Base-by-base conservation (phyloP, 805 yeast species). In the Teunomyces lycoperdinae region DNA sequence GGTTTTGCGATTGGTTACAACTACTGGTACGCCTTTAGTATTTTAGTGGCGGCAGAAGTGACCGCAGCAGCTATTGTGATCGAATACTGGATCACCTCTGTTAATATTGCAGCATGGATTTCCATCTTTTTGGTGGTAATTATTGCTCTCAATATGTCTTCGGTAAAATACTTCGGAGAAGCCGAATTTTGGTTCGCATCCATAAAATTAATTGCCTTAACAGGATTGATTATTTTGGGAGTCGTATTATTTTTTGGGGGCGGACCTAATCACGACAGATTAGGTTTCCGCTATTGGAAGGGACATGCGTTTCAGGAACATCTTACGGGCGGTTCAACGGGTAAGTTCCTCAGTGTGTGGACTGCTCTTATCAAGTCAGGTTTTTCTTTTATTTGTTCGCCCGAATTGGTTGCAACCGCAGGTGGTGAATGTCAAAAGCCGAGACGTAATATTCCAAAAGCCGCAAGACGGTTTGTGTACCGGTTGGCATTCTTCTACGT, bases 341-440 rank as follows among this genome's bases (percentile, higher is more conserved):
- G 63, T 11, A 50, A 57, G 9, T 61, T 52, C 35, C 53, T 62
- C 38, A 39, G 55, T 9, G 53, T 53, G 9, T 62, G 65, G 64
- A 57, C 63, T 5, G 61, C 63, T 13, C 51, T 62, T 14, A 57
- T 62, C 49, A 59, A 53, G 47, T 61, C 65, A n/a, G 64, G 62
- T 3, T 62, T 58, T 52, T 55, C 67, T 13, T 62, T 61, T 45
- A 57, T 61, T 43, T 57, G 55, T 49, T 54, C 59, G 35, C 87
- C 87, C 13, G 89, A 84, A 67, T 70, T 84, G 56, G 57, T 62
- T 45, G 76, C 77, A 6, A 63, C 78, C 44, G 73, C 83, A 30
- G 77, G 82, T 13, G 77, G 83, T n/a, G 89, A 83, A 63, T 74
- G 81, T 46, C 67, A 71, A 47, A 75, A 75, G 53, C 87, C 86